Percentiles rank a stretch among this genome's conserved stretches.
Evolutionary conservation across 2,329 filamentous ascomycete genomes (phyloP).

Genomic region (Talaromyces sp.): DNA sequence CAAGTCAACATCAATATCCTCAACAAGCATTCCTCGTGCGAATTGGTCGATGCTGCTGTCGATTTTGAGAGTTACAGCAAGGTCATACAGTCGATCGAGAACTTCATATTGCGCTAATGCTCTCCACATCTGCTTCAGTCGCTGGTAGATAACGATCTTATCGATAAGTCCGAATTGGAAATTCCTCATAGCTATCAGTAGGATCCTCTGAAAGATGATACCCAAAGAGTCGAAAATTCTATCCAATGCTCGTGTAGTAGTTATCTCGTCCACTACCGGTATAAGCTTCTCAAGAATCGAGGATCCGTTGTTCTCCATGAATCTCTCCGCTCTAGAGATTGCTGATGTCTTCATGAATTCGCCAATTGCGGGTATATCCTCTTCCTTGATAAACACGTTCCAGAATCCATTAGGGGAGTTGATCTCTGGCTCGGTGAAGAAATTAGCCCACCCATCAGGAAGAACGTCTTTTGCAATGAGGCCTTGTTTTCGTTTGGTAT

Average conservation of each 20-base stretch:
- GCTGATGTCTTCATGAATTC: not conserved
- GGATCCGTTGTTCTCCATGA: constrained; percentile 1
- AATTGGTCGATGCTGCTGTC: not conserved
- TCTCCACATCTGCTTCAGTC: not conserved
- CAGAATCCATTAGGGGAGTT: not conserved
- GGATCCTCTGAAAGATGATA: not conserved
- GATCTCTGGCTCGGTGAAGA: not conserved
- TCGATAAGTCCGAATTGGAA: not conserved
- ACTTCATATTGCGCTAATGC: not conserved
- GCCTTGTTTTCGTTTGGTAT: not conserved
- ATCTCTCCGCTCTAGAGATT: not conserved
- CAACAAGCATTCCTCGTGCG: constrained; percentile 3
- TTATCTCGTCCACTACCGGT: not conserved
- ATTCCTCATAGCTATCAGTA: not conserved
- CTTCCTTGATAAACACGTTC: not conserved
- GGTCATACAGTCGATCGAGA: constrained; percentile 3
- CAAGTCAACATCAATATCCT: constrained; percentile 6
- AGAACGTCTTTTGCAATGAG: not conserved
- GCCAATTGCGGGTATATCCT: not conserved
- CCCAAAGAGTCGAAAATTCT: not conserved
- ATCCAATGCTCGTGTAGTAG: not conserved
- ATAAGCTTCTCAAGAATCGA: not conserved
- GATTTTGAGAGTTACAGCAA: not conserved
- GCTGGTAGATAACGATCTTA: not conserved
- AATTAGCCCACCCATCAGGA: not conserved